Evolutionary conservation across 164 flowering plant species (phyloP).

Genomic region (Santalum album): DNA sequence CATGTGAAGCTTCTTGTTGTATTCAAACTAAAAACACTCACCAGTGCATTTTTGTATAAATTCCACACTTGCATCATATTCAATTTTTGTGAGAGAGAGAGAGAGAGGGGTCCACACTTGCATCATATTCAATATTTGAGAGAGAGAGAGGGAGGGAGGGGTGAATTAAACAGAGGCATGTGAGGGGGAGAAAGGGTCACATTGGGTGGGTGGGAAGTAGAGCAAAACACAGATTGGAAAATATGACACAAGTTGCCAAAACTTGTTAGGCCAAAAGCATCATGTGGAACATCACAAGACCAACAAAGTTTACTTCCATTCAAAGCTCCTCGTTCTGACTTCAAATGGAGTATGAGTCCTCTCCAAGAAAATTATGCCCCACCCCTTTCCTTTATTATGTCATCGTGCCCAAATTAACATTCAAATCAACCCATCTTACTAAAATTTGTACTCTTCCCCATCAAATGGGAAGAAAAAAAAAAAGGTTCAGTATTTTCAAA

Average conservation of each 20-base stretch:
- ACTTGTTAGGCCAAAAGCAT: conserved; percentile 8
- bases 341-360: conserved; percentile 11
- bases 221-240: conserved; percentile 14
- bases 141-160: not conserved
- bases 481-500: too few species aligned
- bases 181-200: conserved; percentile 5
- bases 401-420: too few species aligned
- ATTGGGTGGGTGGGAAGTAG: conserved; percentile 1
- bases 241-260: conserved; percentile 5
- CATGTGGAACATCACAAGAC: conserved; percentile 8
- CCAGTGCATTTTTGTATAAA: too few species aligned
- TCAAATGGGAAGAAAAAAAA: not conserved
- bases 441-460: too few species aligned
- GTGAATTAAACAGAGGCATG: conserved; percentile 13
- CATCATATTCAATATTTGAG: not conserved
- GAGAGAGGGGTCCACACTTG: too few species aligned
- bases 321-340: conserved; percentile 3
- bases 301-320: conserved; percentile 3
- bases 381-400: not conserved
- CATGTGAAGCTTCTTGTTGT: too few species aligned
- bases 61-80: too few species aligned
- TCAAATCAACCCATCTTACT: too few species aligned
- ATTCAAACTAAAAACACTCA: too few species aligned
- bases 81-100: too few species aligned
- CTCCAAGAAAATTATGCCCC: conserved; percentile 9